Conservation (phyloP, 495 filamentous ascomycete species). For the Penicillium ucsense region DNA sequence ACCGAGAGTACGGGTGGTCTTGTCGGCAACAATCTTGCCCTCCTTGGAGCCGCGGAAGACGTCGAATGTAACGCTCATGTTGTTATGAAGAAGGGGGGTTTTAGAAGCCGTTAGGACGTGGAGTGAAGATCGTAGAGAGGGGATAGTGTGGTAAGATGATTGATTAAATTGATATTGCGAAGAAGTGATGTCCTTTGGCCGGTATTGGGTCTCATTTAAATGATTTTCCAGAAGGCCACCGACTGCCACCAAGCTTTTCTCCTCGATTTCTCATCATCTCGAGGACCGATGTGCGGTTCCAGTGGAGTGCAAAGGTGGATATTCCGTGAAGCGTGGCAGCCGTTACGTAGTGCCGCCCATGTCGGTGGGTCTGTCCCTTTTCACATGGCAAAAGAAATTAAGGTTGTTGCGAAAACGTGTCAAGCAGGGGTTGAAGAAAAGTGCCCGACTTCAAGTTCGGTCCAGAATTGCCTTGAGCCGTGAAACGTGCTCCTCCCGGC, state of each 20-base stretch:
- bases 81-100: neutral
- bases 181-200: too few species aligned
- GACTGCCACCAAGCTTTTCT: neutral
- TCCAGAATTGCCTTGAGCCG: too few species aligned
- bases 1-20: constrained; percentile 17
- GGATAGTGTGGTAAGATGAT: neutral
- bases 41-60: constrained; percentile 25
- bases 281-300: neutral
- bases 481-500: too few species aligned
- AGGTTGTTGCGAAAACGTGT: neutral
- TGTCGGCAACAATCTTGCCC: constrained; percentile 21
- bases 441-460: too few species aligned
- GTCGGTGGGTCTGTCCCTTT: neutral
- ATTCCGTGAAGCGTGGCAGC: neutral
- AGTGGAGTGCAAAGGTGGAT: neutral
- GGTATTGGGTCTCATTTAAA: neutral
- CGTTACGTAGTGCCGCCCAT: too few species aligned
- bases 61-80: constrained; percentile 23
- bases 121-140: neutral
- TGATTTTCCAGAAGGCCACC: neutral
- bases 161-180: too few species aligned
- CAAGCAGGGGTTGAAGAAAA: too few species aligned
- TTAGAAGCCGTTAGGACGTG: too few species aligned
- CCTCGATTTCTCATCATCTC: neutral
- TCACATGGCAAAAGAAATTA: neutral